Evolutionary conservation across 805 yeast species (phyloP).

Genomic region (Danielia oregonensis): DNA sequence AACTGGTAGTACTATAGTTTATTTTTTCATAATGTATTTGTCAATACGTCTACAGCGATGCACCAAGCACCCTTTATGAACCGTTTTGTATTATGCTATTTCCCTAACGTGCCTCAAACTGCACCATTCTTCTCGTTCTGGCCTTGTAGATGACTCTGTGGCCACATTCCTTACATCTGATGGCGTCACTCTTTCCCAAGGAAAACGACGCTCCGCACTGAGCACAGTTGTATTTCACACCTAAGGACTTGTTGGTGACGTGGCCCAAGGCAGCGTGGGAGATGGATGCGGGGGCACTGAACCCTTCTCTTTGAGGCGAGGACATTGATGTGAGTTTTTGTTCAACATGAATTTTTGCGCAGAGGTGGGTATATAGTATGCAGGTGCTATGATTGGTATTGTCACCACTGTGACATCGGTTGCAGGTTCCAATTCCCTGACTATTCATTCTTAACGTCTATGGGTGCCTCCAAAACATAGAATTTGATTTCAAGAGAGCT

Average conservation of each 20-base stretch:
- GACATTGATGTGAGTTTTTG: constrained; percentile 25
- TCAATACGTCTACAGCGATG: no score
- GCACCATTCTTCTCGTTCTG: constrained; percentile 93
- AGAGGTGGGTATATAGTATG: no score
- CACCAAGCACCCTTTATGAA: no score
- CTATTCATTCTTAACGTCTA: no score
- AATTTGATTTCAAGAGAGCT: no score
- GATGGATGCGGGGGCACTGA: constrained; percentile 73
- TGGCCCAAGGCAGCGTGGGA: constrained; percentile 82
- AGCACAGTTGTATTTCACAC: constrained; percentile 92
- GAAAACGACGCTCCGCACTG: constrained; percentile 91
- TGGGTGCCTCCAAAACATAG: no score
- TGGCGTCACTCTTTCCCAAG: constrained; percentile 89
- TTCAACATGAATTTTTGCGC: constrained; percentile 2
- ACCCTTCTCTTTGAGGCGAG: constrained; percentile 75
- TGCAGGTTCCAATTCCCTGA: no score
- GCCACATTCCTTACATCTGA: constrained; percentile 97
- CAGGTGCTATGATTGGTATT: no score
- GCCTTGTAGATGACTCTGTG: constrained; percentile 97
- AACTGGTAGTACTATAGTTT: no score
- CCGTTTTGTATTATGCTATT: no score
- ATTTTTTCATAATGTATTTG: no score
- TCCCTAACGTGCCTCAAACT: constrained; percentile 41
- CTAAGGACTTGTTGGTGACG: constrained; percentile 57
- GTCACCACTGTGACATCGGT: no score